Evolutionary conservation across 2,329 filamentous ascomycete genomes (phyloP), one percentile per base, ranked within the genome.

Genomic region (Byssothecium circinans): DNA sequence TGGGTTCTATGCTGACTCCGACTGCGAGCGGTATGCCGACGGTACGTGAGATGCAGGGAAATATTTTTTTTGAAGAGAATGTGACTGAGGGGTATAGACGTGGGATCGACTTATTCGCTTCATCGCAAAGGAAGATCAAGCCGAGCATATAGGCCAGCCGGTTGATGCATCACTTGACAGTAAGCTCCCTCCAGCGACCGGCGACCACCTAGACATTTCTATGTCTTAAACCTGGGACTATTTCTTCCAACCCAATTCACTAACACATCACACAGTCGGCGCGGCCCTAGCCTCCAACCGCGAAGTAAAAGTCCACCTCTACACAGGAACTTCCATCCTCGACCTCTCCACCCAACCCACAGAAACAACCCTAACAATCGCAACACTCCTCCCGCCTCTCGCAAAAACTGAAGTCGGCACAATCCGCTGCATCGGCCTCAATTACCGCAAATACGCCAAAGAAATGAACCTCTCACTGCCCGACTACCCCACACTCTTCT

Each of bases 371-470:
- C 44, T 53, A 22, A 51, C 41, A 18, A 45, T 54, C 43, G 43
- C 39, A 23, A 37, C 34, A 33, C 46, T 59, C 10, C 57, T 76
- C 15, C 61, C 67, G 2, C 74, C 74, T 0, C 45, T 76, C 18
- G 52, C 61, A 1, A 48, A 48, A 17, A 48, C 62, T 11, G 68
- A 76, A 25, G 64, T 74, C 5, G 68, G 69, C 27, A 68, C 71
- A 17, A 74, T 77, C 40, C 72, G 75, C 29, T 78, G 75, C 55
- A 60, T 78, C 38, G 75, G 75, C 6, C 68, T 78, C 42, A 78
- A 78, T 61, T 60, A 60, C 30, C 46, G 49, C 18, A 51, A 58
- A 8, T 53, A 60, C 43, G 53, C 54, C 0, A 54, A 52, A 33
- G 54, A 57, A 35, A 54, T 54, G 50, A 51, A 54, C 38, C 10